These are phyloP conservation scores for Tricholoma bakamatsutake DNA, from an alignment of 768 basidiomycete species.

Conservation along the genomic window DNA sequence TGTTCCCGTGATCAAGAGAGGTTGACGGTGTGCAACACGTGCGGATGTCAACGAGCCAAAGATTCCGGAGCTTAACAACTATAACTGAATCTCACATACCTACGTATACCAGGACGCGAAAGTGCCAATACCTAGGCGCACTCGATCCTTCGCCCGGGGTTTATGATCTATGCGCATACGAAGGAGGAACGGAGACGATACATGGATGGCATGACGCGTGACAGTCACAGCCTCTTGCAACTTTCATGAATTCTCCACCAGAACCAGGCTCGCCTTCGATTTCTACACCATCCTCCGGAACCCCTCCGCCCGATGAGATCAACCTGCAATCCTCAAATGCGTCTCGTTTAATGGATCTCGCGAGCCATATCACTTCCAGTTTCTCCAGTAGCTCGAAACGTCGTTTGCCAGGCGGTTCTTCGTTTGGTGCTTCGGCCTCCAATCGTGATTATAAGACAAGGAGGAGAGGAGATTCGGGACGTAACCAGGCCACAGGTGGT, in stretches of 20 bases:
- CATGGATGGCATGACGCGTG: neutral
- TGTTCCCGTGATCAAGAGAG: neutral
- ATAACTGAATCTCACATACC: neutral
- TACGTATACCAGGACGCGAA: too few species aligned
- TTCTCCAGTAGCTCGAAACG: conserved; percentile 38
- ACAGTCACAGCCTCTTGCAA: neutral
- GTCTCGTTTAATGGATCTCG: conserved; percentile 23
- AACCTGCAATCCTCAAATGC: conserved; percentile 15
- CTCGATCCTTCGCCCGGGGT: too few species aligned
- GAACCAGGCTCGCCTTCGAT: conserved; percentile 32
- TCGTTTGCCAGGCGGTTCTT: conserved; percentile 43
- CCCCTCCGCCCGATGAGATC: conserved; percentile 37
- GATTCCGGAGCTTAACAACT: neutral
- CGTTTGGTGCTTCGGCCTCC: conserved; percentile 33
- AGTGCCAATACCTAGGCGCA: too few species aligned
- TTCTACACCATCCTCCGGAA: conserved; percentile 35
- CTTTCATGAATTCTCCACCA: conserved; percentile 33
- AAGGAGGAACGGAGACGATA: too few species aligned
- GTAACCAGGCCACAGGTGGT: conserved; percentile 8
- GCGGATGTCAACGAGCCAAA: neutral
- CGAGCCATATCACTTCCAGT: conserved; percentile 29
- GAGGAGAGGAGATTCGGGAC: conserved; percentile 38
- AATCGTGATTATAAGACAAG: conserved; percentile 47
- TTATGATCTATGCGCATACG: too few species aligned
- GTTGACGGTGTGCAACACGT: neutral